These are phyloP conservation scores for Colletotrichum godetiae DNA, from an alignment of 2,329 filamentous ascomycete genomes.

Conservation along the genomic window DNA sequence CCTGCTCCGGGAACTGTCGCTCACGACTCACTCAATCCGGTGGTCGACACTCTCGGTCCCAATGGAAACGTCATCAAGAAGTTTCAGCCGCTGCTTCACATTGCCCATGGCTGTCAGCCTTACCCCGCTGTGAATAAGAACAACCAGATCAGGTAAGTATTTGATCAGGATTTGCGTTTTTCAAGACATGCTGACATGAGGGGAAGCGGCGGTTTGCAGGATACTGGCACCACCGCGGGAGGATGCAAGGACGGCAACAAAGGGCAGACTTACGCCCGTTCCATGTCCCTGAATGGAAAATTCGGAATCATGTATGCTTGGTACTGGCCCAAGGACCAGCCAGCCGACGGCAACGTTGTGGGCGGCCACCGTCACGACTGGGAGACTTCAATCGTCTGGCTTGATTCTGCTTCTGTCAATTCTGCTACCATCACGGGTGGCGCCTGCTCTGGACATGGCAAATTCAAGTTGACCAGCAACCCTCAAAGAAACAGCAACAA, in stretches of 20 bases:
- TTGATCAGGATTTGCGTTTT: no score
- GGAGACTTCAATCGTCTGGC: no score
- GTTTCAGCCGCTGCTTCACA: not conserved
- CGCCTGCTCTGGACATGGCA: no score
- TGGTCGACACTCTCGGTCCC: constrained; percentile 7
- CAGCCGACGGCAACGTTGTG: not conserved
- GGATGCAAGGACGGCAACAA: no score
- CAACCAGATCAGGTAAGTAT: not conserved
- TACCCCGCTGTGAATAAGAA: constrained; percentile 15
- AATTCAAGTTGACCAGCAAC: not conserved
- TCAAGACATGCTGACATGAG: no score
- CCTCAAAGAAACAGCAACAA: constrained; percentile 11
- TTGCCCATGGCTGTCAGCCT: constrained; percentile 16
- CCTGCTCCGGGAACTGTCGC: not conserved
- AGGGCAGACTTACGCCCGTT: not conserved
- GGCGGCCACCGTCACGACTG: not conserved
- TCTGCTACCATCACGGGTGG: no score
- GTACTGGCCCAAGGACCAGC: constrained; percentile 19
- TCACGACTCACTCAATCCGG: constrained; percentile 4
- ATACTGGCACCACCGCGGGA: no score
- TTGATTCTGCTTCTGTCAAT: no score
- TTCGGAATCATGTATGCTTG: constrained; percentile 15
- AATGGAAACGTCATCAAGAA: constrained; percentile 7
- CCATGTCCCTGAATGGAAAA: constrained; percentile 2
- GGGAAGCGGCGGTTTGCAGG: no score